Base-by-base conservation (phyloP, 2,329 filamentous ascomycete genomes). In the Coniochaeta sp. region DNA sequence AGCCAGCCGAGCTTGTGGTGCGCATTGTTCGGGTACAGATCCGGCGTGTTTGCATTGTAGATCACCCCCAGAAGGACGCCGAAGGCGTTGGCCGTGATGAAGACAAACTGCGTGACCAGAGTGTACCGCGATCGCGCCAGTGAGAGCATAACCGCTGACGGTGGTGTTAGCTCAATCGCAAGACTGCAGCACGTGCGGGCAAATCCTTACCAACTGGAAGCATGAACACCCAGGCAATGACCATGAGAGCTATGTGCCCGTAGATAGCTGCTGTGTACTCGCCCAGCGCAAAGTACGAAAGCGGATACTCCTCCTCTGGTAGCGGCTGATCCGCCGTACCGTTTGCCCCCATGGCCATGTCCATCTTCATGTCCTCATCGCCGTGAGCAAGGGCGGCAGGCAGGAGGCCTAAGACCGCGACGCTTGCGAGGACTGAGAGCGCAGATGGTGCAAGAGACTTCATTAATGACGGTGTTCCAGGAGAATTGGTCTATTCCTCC, bases 1-100 rank as follows among this genome's bases (percentile, higher is more conserved):
- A 90, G 79, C 93, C 93, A 98, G 59, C 92, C 92, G 50, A 93
- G 81, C 72, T 90, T 92, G 76, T 92, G 87, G 72, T 97, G 93
- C n/a, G 89, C 84, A 70, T 96, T 96, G 70, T 89, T 88, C 34
- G 87, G 86, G 71, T 96, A 97, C 24, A 97, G 77, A 69, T 96
- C 90, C 1, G 92, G 91, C 0, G 91, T 96, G 64, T 83, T 86
- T 61, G 83, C 80, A 71, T 95, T 91, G 78, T 96, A 96, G 36
- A 91, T 76, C 57, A 84, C 81, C 8, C 84, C 86, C 28, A 89
- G 71, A 16, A 90, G 68, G 26, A 93, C 65, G 19, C 88, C 90
- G 1, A 88, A 65, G 3, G 78, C 80, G 69, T 92, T 91, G 38
- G 81, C 71, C 1, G 79, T 74, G 50, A 89, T 72, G 71, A 93